Evolutionary conservation across 202 grass and related monocot genomes (phyloP), one percentile per base, ranked within the genome.

Genomic region (Carex arenaria): DNA sequence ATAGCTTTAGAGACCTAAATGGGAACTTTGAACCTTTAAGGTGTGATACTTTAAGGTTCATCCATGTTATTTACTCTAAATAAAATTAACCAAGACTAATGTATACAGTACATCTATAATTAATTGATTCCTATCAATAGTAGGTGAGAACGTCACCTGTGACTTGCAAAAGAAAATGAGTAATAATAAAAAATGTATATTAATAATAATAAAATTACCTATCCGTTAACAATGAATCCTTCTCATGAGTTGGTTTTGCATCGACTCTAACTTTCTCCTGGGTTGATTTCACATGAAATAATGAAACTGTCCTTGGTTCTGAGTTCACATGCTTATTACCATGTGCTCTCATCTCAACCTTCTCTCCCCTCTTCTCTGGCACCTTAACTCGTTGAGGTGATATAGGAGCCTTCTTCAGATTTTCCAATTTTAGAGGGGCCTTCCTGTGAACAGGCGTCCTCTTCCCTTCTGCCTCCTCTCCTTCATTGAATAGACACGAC

Each of bases 361-460:
- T 81, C 49, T 82, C 80, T 31, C 47, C 80, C 63, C 23, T 82
- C 49, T 67, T 82, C 62, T 69, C 63, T 54, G 19, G 43, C 18
- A 66, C 19, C 60, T 81, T 81, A 65, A 66, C 61, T 49, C 52
- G 36, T 52, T 34, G 57, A 81, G 79, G 79, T 51, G 80, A 82
- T 20, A 82, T 17, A 82, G 43, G 28, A 82, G 22, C 61, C 22
- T 54, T 67, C 64, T 82, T 82, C 56, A 52, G 40, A 66, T 56
- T 67, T 82, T 82, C 80, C 61, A 67, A 69, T 69, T 82, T 82
- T 31, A 54, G 26, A 82, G 80, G 47, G 47, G 64, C 63, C 45
- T 67, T 69, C 69, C 63, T 53, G 62, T 82, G 80, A 82, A 82
- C 64, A 51, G 80, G 80, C 15, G 80, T 82, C 47, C 43, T 82